These are phyloP conservation scores for Conticribra weissflogii DNA, from an alignment of 108 stramenopile genomes.

Conservation along the genomic window DNA sequence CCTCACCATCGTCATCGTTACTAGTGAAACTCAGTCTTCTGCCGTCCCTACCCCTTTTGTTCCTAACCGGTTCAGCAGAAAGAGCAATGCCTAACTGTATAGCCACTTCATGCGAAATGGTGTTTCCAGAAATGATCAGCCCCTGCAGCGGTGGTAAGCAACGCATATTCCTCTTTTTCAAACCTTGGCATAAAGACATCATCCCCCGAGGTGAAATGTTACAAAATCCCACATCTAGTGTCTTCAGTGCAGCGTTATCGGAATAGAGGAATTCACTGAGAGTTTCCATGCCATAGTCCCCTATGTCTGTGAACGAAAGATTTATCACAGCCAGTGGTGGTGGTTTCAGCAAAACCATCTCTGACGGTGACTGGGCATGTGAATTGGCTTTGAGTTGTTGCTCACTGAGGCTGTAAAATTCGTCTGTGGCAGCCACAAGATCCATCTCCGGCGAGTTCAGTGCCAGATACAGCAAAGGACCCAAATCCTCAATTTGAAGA, in stretches of 20 bases:
- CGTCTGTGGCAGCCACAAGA: conserved; percentile 50
- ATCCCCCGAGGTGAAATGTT: conserved; percentile 62
- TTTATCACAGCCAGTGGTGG: conserved; percentile 74
- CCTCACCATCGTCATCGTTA: too few relatives aligned
- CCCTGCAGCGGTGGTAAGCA: conserved; percentile 66
- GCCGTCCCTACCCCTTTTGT: conserved; percentile 28
- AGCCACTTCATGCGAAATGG: conserved; percentile 57
- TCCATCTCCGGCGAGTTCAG: conserved; percentile 53
- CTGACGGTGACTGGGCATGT: conserved; percentile 25
- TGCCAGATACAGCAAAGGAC: conserved; percentile 58
- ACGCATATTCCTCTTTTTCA: conserved; percentile 50
- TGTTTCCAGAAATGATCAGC: conserved; percentile 75
- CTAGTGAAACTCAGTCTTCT: conserved; percentile 13
- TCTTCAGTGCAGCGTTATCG: conserved; percentile 58
- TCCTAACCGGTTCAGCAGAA: conserved; percentile 41
- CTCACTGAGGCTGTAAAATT: conserved; percentile 41
- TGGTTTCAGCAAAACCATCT: conserved; percentile 24
- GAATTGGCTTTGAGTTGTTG: conserved; percentile 31
- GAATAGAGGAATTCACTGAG: conserved; percentile 61
- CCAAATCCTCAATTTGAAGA: conserved; percentile 65
- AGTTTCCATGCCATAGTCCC: conserved; percentile 70
- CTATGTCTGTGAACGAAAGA: conserved; percentile 82
- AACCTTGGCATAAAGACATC: conserved; percentile 56
- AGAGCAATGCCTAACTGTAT: conserved; percentile 72
- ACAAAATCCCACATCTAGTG: conserved; percentile 85